These are phyloP conservation scores for Diophrys sp. DNA, from an alignment of 73 alveolate species.

Conservation along the genomic window DNA sequence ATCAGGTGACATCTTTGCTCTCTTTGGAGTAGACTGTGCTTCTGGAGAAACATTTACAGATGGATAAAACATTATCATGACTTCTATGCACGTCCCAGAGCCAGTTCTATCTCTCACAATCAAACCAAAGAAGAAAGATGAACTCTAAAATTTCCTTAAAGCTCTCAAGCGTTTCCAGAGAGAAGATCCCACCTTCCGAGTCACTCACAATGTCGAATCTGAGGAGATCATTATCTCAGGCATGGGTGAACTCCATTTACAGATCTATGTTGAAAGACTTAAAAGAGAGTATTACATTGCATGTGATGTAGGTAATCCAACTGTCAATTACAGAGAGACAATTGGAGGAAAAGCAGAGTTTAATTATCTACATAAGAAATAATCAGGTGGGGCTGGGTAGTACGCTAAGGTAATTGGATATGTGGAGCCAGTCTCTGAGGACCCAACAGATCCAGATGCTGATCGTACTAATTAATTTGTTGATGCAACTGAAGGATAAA, in stretches of 20 bases:
- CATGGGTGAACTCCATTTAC: constrained; percentile 96
- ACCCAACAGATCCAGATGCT: constrained; percentile 44
- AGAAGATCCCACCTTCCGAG: constrained; percentile 92
- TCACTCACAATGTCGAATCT: constrained; percentile 78
- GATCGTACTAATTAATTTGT: constrained; percentile 47
- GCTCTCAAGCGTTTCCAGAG: constrained; percentile 76
- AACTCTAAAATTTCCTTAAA: constrained; percentile 56
- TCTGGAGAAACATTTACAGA: constrained; percentile 91
- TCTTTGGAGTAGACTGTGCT: constrained; percentile 93
- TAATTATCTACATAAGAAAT: constrained; percentile 89
- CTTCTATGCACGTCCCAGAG: constrained; percentile 88
- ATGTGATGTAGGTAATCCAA: constrained; percentile 86
- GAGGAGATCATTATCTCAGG: constrained; percentile 95
- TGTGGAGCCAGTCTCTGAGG: constrained; percentile 64
- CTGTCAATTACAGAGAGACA: constrained; percentile 94
- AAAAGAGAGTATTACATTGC: constrained; percentile 88
- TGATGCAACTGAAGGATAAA: constrained; percentile 71
- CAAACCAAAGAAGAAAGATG: constrained; percentile 64
- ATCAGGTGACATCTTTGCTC: constrained; percentile 95
- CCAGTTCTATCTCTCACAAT: constrained; percentile 85
- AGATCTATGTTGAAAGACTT: constrained; percentile 89
- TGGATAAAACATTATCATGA: constrained; percentile 43
- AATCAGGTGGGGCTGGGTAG: constrained; percentile 97
- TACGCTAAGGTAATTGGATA: constrained; percentile 87
- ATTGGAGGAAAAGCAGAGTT: constrained; percentile 59